phyloP scores from a whole-genome alignment of 306 rosid genomes.

The Fragaria vesca region DNA sequence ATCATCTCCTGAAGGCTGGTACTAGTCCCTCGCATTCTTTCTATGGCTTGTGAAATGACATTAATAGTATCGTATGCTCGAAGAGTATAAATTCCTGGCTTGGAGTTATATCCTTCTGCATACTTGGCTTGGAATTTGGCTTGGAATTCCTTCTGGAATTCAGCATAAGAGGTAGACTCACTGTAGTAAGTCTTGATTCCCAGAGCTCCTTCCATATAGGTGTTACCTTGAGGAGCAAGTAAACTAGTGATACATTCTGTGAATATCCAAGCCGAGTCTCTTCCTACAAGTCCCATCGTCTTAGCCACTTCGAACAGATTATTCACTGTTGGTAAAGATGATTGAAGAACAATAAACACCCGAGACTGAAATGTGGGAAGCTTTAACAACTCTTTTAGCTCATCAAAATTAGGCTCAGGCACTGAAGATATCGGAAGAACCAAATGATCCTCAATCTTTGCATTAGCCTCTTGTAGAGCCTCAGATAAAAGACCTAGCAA shows the following conservation, averaged over 20 bases:
- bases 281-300: constrained; percentile 41
- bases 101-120: constrained; percentile 44
- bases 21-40: constrained; percentile 12
- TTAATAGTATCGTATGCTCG: constrained; percentile 61
- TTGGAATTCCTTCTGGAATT: constrained; percentile 37
- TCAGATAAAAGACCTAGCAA: constrained; percentile 44
- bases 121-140: constrained; percentile 24
- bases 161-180: constrained; percentile 27
- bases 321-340: constrained; percentile 47
- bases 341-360: constrained; percentile 53
- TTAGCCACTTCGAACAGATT: constrained; percentile 58
- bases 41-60: constrained; percentile 42
- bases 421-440: constrained; percentile 45
- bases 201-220: constrained; percentile 57
- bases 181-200: constrained; percentile 59
- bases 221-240: constrained; percentile 39
- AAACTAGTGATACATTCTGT: constrained; percentile 53
- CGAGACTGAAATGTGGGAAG: constrained; percentile 41
- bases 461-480: constrained; percentile 45
- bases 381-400: constrained; percentile 45
- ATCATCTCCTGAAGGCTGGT: constrained; percentile 15
- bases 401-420: constrained; percentile 48
- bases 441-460: constrained; percentile 50
- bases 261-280: constrained; percentile 59
- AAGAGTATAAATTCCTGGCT: constrained; percentile 55